Evolutionary conservation across 2,329 filamentous ascomycete species (phyloP).

Genomic region (Pyrenophora graminea): DNA sequence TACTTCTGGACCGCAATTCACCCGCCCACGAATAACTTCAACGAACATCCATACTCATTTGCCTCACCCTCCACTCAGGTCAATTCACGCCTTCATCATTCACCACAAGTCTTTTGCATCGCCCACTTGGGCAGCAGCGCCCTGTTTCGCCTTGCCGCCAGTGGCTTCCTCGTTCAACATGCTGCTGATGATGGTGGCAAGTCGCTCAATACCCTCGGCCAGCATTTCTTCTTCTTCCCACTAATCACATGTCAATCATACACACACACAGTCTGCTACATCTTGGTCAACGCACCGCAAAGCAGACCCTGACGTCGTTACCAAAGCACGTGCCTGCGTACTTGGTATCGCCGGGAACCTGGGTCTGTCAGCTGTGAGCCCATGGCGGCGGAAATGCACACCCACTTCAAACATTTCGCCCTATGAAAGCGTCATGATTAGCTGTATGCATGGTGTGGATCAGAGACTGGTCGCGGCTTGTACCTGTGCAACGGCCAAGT

Average conservation of each 20-base stretch:
- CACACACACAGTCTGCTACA: no score
- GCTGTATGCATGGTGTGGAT: conserved; percentile 14
- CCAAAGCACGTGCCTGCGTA: conserved; percentile 59
- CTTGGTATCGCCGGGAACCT: conserved; percentile 52
- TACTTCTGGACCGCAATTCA: neutral
- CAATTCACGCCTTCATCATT: conserved; percentile 4
- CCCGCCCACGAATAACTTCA: neutral
- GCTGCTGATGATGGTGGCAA: conserved; percentile 57
- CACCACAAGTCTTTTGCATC: conserved; percentile 43
- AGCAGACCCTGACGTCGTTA: conserved; percentile 49
- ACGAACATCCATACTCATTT: neutral
- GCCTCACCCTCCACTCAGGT: neutral
- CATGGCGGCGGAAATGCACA: conserved; percentile 48
- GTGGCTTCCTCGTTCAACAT: conserved; percentile 41
- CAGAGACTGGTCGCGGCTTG: conserved; percentile 4
- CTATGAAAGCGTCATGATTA: conserved; percentile 44
- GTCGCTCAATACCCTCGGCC: conserved; percentile 67
- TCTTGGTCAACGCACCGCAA: conserved; percentile 27
- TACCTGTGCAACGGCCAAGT: conserved; percentile 65
- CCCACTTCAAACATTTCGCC: conserved; percentile 69
- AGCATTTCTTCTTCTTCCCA: conserved; percentile 69
- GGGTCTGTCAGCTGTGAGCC: conserved; percentile 16
- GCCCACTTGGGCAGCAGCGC: conserved; percentile 21
- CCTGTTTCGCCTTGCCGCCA: conserved; percentile 16
- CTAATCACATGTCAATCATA: conserved; percentile 14